Evolutionary conservation across 495 filamentous ascomycete genomes (phyloP).

Genomic region (Chaetomidium leptoderma): DNA sequence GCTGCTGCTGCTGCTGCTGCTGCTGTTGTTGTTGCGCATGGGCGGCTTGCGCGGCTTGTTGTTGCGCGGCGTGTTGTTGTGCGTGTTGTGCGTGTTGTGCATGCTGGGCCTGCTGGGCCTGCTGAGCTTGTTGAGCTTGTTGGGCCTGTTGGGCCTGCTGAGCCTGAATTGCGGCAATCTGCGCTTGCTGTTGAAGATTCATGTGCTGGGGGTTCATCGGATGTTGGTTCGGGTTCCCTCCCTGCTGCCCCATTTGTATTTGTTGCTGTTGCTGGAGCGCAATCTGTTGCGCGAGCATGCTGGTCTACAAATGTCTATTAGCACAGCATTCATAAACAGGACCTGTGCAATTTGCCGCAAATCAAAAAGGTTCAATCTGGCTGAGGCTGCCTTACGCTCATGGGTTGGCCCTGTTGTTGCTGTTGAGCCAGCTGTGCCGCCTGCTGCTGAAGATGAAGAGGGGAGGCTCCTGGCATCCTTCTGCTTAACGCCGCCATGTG

Average conservation of each 20-base stretch:
- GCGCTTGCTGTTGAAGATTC: constrained; percentile 30
- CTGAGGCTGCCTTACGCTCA: constrained; percentile 36
- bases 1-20: too few species aligned
- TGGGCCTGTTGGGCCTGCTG: constrained; percentile 45
- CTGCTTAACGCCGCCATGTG: constrained; percentile 26
- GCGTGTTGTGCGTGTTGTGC: constrained; percentile 42
- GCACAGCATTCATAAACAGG: constrained; percentile 6
- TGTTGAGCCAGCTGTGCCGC: constrained; percentile 45
- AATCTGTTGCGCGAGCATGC: constrained; percentile 28
- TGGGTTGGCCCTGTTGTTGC: constrained; percentile 40
- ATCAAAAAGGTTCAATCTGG: constrained; percentile 5
- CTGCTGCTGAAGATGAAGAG: constrained; percentile 46
- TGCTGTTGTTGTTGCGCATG: constrained; percentile 27
- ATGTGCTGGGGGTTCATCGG: constrained; percentile 42
- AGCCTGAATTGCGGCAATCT: constrained; percentile 31
- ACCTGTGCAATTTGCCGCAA: constrained; percentile 23
- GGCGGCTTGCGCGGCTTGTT: constrained; percentile 41
- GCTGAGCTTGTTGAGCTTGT: constrained; percentile 43
- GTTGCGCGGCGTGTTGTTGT: constrained; percentile 45
- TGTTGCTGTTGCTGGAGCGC: constrained; percentile 35
- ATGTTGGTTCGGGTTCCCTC: constrained; percentile 39
- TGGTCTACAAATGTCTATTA: constrained; percentile 19
- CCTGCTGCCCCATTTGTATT: constrained; percentile 47
- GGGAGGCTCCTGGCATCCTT: constrained; percentile 38
- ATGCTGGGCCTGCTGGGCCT: constrained; percentile 36